Percentiles rank a stretch among this genome's conserved stretches.
Evolutionary conservation across 2,329 filamentous ascomycete genomes (phyloP).

Genomic region (Orbilia quercus): DNA sequence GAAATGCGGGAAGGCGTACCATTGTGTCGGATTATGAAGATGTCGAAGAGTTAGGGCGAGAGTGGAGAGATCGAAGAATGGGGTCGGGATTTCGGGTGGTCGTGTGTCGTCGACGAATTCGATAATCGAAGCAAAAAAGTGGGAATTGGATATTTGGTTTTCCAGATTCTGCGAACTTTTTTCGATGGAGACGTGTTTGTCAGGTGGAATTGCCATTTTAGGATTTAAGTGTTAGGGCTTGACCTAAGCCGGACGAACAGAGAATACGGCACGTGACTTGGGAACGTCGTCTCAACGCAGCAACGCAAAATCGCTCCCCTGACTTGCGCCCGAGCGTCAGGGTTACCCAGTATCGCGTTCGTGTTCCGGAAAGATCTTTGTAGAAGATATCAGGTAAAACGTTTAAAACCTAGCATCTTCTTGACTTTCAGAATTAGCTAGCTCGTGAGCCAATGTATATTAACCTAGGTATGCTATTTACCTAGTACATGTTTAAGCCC

Average conservation of each 20-base stretch:
- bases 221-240: constrained; percentile 47
- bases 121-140: constrained; percentile 43
- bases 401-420: constrained; percentile 19
- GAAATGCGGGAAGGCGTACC: constrained; percentile 40
- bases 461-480: too few species aligned
- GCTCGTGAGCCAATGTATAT: too few species aligned
- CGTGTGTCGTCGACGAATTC: constrained; percentile 56
- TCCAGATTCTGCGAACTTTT: constrained; percentile 40
- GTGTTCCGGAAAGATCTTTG: too few species aligned
- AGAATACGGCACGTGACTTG: constrained; percentile 16
- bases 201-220: constrained; percentile 42
- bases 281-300: constrained; percentile 45
- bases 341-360: too few species aligned
- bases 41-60: constrained; percentile 13
- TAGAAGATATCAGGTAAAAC: too few species aligned
- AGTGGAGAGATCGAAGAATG: constrained; percentile 30
- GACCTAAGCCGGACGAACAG: constrained; percentile 46
- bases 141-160: constrained; percentile 51
- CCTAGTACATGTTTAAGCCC: too few species aligned
- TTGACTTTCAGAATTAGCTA: too few species aligned
- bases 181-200: constrained; percentile 39
- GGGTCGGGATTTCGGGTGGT: constrained; percentile 32
- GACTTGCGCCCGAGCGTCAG: constrained; percentile 30
- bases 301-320: constrained; percentile 33
- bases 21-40: constrained; percentile 54